Evolutionary conservation across 2,329 filamentous ascomycete species (phyloP).

Genomic region (Emericellopsis cladophorae): DNA sequence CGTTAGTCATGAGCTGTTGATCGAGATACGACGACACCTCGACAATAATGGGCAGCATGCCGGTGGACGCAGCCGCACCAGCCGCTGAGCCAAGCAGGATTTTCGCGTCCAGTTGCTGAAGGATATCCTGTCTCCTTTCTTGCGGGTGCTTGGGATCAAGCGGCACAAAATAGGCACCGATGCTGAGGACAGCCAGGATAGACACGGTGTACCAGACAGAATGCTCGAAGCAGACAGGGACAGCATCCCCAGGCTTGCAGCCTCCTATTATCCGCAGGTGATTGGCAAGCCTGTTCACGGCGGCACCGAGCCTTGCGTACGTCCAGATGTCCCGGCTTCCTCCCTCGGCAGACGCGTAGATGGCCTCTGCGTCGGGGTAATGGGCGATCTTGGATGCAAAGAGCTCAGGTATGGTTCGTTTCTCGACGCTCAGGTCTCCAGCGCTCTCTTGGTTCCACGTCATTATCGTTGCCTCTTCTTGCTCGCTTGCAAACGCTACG

Average conservation of each 20-base stretch:
- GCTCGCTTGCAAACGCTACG: background rate
- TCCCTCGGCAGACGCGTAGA: conserved; percentile 10
- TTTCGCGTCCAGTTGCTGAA: background rate
- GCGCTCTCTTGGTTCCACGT: no score
- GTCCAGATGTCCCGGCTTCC: conserved; percentile 27
- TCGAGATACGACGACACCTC: background rate
- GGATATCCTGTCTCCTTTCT: background rate
- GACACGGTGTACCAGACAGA: conserved; percentile 7
- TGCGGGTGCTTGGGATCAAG: conserved; percentile 2
- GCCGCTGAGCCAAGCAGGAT: background rate
- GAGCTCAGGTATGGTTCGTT: background rate
- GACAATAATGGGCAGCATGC: background rate
- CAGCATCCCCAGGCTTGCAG: conserved; percentile 2
- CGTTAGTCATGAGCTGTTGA: no score
- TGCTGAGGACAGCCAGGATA: conserved; percentile 11
- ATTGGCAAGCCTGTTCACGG: conserved; percentile 22
- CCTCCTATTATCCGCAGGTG: conserved; percentile 15
- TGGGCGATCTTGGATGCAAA: background rate
- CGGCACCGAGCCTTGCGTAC: conserved; percentile 23
- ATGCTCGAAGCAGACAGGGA: conserved; percentile 10
- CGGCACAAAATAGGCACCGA: conserved; percentile 6
- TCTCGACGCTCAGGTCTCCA: no score
- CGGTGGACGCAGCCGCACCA: background rate
- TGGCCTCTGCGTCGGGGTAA: background rate
- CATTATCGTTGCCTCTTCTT: background rate